Evolutionary conservation across 2,329 filamentous ascomycete species (phyloP), one percentile per base, ranked within the genome.

Genomic region (Aureobasidium sp.): DNA sequence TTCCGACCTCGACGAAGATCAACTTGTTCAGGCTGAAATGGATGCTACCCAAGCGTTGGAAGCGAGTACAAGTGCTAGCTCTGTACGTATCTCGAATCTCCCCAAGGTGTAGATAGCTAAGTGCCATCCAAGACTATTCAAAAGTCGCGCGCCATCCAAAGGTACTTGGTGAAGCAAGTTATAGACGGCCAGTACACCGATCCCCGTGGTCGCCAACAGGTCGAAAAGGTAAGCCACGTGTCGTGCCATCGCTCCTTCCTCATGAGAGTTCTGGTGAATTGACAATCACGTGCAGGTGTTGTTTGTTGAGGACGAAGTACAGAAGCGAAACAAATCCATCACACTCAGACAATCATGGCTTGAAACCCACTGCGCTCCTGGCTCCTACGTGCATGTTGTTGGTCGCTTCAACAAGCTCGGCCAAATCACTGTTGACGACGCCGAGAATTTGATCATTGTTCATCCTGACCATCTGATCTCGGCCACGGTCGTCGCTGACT

Each of bases 391-490:
- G 44, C 92, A 99, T 72, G 80, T 99, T 63, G 90, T 95, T 66
- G 92, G 92, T 34, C 77, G 84, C 3, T 96, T 95, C 68, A 82
- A 87, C 63, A 67, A 75, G 0, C 81, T 78, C 17, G 89, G 90
- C 1, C 85, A 87, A 71, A 96, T 92, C 71, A 77, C 95, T 51
- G 82, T 97, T 65, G 89, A 96, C 71, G 91, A 97, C 72, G 80
- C 83, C 2, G 82, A 87, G 55, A 91, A 92, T 68, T 88, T 97
- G 74, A 78, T 99, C 56, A 91, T 99, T 62, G 77, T 99, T 15
- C 92, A 99, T 70, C 94, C 94, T 0, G 94, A 99, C 70, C 92
- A 97, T 75, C 83, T 99, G 37, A 88, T 99, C 59, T 97, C 94
- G 2, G 89, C 94, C 2, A 97, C 94, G 0, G 91, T 95, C 5